phyloP scores from a whole-genome alignment of 345 rosid species.

The Trapa incisa region DNA sequence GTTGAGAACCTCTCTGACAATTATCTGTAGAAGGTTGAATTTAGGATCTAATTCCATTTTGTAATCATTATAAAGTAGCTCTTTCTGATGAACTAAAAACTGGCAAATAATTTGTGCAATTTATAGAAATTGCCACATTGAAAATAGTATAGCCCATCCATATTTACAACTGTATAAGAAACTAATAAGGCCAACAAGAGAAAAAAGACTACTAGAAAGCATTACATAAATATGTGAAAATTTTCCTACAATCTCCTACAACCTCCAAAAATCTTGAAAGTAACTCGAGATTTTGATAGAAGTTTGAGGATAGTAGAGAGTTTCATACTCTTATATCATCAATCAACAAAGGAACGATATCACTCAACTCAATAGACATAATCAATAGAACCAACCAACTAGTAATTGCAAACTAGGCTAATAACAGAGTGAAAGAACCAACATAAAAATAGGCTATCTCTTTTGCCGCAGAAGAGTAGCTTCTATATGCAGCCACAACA shows the following conservation, averaged over 20 bases:
- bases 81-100: not conserved
- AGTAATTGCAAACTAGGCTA: too few relatives aligned
- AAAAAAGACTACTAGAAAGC: not conserved
- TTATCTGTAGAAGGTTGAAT: constrained; percentile 41
- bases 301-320: not conserved
- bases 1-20: constrained; percentile 74
- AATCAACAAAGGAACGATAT: not conserved
- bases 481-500: constrained; percentile 34
- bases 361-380: too few relatives aligned
- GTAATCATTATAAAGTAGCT: not conserved
- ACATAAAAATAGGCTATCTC: constrained; percentile 23
- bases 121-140: not conserved
- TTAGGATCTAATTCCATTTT: not conserved
- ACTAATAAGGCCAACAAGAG: not conserved
- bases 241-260: not conserved
- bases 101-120: not conserved
- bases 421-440: not conserved
- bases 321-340: not conserved
- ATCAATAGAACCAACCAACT: too few relatives aligned
- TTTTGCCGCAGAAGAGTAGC: constrained; percentile 53
- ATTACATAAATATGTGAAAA: not conserved
- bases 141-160: not conserved
- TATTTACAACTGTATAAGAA: not conserved
- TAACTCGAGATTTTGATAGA: not conserved
- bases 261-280: not conserved